Conservation (phyloP, 2,329 filamentous ascomycete genomes). For the Colletotrichum chlorophyti region DNA sequence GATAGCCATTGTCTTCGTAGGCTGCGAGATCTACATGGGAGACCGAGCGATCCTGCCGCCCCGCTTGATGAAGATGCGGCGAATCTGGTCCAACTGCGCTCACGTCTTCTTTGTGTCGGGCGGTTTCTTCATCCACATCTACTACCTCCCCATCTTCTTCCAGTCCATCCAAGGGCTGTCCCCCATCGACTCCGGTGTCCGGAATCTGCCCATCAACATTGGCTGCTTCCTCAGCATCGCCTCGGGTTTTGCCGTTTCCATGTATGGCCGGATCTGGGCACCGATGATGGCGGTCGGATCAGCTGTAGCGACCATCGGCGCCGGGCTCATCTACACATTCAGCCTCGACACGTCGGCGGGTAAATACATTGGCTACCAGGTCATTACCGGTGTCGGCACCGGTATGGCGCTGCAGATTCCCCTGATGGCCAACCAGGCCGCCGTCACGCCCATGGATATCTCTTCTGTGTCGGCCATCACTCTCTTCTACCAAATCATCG, state of each 20-base stretch:
- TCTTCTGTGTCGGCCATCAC: slow-evolving; percentile 34
- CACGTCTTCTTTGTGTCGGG: slow-evolving; percentile 48
- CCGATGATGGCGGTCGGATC: slow-evolving; percentile 32
- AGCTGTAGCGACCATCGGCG: slow-evolving; percentile 41
- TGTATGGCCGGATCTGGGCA: slow-evolving; percentile 36
- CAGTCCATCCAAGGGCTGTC: slow-evolving; percentile 38
- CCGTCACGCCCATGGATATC: slow-evolving; percentile 34
- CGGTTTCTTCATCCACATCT: slow-evolving; percentile 49
- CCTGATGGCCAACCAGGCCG: slow-evolving; percentile 47
- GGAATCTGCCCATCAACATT: slow-evolving; percentile 37
- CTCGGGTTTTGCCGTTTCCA: not conserved
- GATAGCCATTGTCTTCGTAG: slow-evolving; percentile 39
- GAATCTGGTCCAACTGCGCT: slow-evolving; percentile 43
- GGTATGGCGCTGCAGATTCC: slow-evolving; percentile 49
- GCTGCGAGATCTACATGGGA: slow-evolving; percentile 50
- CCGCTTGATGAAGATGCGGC: slow-evolving; percentile 48
- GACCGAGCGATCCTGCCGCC: slow-evolving; percentile 52
- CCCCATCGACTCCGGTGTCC: slow-evolving; percentile 39
- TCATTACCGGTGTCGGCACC: slow-evolving; percentile 49
- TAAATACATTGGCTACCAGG: slow-evolving; percentile 54
- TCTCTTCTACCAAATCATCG: slow-evolving; percentile 47
- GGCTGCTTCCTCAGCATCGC: not conserved
- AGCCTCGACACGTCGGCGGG: slow-evolving; percentile 37
- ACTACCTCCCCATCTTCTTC: slow-evolving; percentile 52
- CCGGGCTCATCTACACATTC: slow-evolving; percentile 46